Conservation (phyloP, 2,329 filamentous ascomycete species). For the Exserohilum turcica region DNA sequence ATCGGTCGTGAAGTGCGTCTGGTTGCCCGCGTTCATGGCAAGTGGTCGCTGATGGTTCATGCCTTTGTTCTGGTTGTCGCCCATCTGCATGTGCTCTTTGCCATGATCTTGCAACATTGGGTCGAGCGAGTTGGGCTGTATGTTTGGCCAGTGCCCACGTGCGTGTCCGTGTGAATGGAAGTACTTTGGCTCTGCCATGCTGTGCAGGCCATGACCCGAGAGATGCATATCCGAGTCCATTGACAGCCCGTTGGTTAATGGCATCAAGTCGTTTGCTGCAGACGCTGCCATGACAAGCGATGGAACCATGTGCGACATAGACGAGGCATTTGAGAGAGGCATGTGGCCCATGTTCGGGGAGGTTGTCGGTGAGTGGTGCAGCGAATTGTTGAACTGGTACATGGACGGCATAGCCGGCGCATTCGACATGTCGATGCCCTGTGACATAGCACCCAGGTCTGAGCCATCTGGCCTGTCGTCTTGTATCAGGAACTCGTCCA, state of each 20-base stretch:
- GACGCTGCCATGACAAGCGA: constrained; percentile 50
- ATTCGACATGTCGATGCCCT: constrained; percentile 41
- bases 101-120: constrained; percentile 44
- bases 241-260: constrained; percentile 37
- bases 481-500: constrained; percentile 48
- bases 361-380: constrained; percentile 44
- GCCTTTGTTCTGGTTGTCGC: constrained; percentile 29
- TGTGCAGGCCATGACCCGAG: constrained; percentile 27
- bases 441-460: constrained; percentile 31
- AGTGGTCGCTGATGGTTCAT: constrained; percentile 43
- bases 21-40: constrained; percentile 45
- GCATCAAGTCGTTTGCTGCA: constrained; percentile 48
- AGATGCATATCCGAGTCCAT: constrained; percentile 46
- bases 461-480: constrained; percentile 43
- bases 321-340: constrained; percentile 33
- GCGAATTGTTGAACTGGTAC: constrained; percentile 46
- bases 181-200: constrained; percentile 41
- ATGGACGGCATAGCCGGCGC: constrained; percentile 45
- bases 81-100: constrained; percentile 32
- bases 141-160: constrained; percentile 39
- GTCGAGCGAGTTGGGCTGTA: constrained; percentile 39
- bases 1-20: constrained; percentile 47
- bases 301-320: constrained; percentile 45
- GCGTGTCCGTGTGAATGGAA: constrained; percentile 39
- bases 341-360: constrained; percentile 44